These are phyloP conservation scores for Puccinia polysora DNA, from an alignment of 1,284 basidiomycete genomes.

Conservation along the genomic window DNA sequence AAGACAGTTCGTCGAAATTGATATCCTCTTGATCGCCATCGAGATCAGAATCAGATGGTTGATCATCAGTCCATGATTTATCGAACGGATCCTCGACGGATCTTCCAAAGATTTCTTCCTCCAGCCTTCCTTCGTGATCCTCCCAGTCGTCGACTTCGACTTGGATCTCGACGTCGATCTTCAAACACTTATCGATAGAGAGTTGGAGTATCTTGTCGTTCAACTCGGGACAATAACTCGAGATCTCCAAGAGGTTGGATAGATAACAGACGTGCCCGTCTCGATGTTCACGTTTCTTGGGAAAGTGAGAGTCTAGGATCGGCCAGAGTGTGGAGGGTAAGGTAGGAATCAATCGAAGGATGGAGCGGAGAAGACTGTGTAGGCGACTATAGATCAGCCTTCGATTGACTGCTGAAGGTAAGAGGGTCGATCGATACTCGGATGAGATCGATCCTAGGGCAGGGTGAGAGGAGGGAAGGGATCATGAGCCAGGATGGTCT, in stretches of 20 bases:
- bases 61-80: conserved; percentile 48
- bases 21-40: conserved; percentile 57
- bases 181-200: conserved; percentile 83
- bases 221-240: conserved; percentile 83
- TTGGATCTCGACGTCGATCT: conserved; percentile 97
- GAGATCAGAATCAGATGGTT: conserved; percentile 58
- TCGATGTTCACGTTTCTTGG: conserved; percentile 83
- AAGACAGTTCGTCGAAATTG: conserved; percentile 56
- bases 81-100: conserved; percentile 48
- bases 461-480: conserved; percentile 14
- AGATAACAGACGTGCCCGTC: conserved; percentile 82
- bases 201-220: conserved; percentile 75
- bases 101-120: conserved; percentile 46
- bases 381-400: conserved; percentile 78
- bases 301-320: conserved; percentile 76
- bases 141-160: conserved; percentile 90
- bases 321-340: conserved; percentile 78
- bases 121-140: conserved; percentile 56
- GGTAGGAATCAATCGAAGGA: conserved; percentile 83
- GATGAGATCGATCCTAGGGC: conserved; percentile 4
- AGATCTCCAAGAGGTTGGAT: conserved; percentile 77
- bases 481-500: conserved; percentile 47
- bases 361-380: conserved; percentile 75
- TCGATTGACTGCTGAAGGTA: conserved; percentile 61
- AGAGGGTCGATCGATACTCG: conserved; percentile 33